A percentile compares a stretch with the other conserved stretches of the same genome.
Conservation (phyloP, 2,329 filamentous ascomycete genomes). For the Pseudogymnoascus sp. region DNA sequence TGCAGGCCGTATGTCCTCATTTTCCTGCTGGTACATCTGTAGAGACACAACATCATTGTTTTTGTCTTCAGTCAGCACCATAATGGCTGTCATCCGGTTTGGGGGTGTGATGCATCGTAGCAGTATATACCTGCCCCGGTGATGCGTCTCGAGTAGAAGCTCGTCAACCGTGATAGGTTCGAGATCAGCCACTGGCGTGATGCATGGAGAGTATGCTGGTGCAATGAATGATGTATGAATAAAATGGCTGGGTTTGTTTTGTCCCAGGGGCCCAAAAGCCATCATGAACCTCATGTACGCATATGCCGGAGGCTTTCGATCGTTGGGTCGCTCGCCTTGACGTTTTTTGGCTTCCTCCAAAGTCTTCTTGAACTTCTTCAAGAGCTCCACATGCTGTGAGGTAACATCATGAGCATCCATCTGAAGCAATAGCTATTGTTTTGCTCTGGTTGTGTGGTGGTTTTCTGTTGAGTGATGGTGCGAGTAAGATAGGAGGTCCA, state of each 20-base stretch:
- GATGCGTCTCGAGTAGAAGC: constrained; percentile 34
- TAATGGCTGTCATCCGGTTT: constrained; percentile 24
- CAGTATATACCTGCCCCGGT: constrained; percentile 31
- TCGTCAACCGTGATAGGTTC: constrained; percentile 19
- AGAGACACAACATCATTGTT: constrained; percentile 27
- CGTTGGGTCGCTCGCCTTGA: background rate
- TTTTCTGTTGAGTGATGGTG: background rate
- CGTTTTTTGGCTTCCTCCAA: background rate
- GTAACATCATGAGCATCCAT: background rate
- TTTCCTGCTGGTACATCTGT: constrained; percentile 33
- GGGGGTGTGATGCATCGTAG: constrained; percentile 12
- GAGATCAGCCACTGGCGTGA: constrained; percentile 15
- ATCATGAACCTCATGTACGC: background rate
- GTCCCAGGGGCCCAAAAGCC: no score
- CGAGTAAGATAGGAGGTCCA: background rate
- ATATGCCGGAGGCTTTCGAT: background rate
- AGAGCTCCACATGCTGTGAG: background rate
- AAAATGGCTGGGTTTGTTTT: background rate
- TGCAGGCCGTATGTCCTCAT: constrained; percentile 32
- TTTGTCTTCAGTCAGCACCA: constrained; percentile 21
- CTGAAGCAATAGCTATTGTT: background rate
- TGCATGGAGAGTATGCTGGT: constrained; percentile 14
- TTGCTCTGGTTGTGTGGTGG: background rate
- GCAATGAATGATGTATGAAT: constrained; percentile 6
- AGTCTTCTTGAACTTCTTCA: background rate